Percentiles rank a stretch among this genome's conserved stretches.
phyloP scores from a whole-genome alignment of 352 stramenopile species.

The Globisporangium lucens region DNA sequence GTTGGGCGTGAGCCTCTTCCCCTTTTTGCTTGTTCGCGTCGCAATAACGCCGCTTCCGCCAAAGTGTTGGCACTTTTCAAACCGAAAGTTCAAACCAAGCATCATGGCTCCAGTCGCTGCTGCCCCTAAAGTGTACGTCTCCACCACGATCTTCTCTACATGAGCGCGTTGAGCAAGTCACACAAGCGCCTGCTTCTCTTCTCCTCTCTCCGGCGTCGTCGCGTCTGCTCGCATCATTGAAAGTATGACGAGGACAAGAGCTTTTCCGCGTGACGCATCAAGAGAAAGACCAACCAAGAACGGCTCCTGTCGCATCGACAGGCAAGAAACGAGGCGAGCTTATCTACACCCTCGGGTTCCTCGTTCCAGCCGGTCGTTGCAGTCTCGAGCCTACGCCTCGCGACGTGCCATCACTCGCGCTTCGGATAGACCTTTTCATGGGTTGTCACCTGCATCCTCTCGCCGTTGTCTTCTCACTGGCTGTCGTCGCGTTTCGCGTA shows the following conservation, averaged over 20 bases:
- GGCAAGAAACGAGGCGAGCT: not conserved
- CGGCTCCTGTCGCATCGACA: not conserved
- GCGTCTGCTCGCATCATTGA: not conserved
- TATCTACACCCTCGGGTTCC: not conserved
- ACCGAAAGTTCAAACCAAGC: slow-evolving; percentile 76
- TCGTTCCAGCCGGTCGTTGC: not conserved
- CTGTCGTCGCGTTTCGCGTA: not conserved
- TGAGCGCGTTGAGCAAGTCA: not conserved
- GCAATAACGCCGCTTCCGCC: not conserved
- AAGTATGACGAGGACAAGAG: not conserved
- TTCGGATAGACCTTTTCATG: slow-evolving; percentile 29
- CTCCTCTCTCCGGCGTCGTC: not conserved
- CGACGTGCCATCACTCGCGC: slow-evolving; percentile 13
- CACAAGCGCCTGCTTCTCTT: not conserved
- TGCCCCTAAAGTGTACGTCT: slow-evolving; percentile 82
- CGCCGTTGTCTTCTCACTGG: not conserved
- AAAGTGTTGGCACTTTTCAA: slow-evolving; percentile 72
- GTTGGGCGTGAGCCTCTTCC: slow-evolving; percentile 8
- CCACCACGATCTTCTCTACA: slow-evolving; percentile 8
- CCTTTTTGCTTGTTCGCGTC: not conserved
- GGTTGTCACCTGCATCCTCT: slow-evolving; percentile 44
- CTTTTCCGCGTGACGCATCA: not conserved
- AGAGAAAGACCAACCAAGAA: slow-evolving; percentile 11
- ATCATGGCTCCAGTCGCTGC: slow-evolving; percentile 67
- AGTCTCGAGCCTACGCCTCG: not conserved